Evolutionary conservation across 495 filamentous ascomycete species (phyloP).

Genomic region (Peziza echinospora): DNA sequence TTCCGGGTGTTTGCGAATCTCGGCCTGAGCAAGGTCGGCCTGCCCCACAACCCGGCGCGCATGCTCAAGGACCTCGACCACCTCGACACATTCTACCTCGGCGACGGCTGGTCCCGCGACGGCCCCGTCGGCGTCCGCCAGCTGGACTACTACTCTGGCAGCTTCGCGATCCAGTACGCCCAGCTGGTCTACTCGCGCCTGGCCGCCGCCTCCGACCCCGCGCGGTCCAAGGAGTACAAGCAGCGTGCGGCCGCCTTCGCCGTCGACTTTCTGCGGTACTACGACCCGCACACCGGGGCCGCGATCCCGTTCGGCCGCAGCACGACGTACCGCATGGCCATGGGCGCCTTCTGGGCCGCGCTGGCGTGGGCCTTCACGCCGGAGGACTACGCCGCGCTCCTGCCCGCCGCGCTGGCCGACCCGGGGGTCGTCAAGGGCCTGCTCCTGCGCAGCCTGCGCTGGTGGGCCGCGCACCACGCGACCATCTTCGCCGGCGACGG

Average conservation of each 20-base stretch:
- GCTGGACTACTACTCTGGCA: constrained; percentile 68
- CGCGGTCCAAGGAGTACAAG: constrained; percentile 45
- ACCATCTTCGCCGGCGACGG: constrained; percentile 48
- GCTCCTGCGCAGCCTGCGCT: constrained; percentile 47
- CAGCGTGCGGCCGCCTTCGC: constrained; percentile 42
- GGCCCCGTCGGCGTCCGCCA: constrained; percentile 54
- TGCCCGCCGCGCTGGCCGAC: constrained; percentile 44
- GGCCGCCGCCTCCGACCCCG: constrained; percentile 43
- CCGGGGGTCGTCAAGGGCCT: constrained; percentile 63
- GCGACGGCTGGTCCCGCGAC: constrained; percentile 61
- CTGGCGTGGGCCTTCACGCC: constrained; percentile 32
- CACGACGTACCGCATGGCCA: constrained; percentile 59
- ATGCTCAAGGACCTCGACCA: constrained; percentile 55
- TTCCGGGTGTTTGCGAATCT: constrained; percentile 68
- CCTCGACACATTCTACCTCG: constrained; percentile 57
- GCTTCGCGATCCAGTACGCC: constrained; percentile 58
- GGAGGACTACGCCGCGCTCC: constrained; percentile 35
- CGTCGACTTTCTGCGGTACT: constrained; percentile 52
- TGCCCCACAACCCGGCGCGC: constrained; percentile 39
- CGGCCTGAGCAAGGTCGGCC: constrained; percentile 47
- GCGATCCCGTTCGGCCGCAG: constrained; percentile 56
- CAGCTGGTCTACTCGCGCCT: constrained; percentile 58
- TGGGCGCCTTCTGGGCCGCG: constrained; percentile 64
- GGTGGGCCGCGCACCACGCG: constrained; percentile 40
- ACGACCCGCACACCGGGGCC: constrained; percentile 38